Evolutionary conservation across 331 rosid genomes (phyloP).

Genomic region (Acacia pycnantha): DNA sequence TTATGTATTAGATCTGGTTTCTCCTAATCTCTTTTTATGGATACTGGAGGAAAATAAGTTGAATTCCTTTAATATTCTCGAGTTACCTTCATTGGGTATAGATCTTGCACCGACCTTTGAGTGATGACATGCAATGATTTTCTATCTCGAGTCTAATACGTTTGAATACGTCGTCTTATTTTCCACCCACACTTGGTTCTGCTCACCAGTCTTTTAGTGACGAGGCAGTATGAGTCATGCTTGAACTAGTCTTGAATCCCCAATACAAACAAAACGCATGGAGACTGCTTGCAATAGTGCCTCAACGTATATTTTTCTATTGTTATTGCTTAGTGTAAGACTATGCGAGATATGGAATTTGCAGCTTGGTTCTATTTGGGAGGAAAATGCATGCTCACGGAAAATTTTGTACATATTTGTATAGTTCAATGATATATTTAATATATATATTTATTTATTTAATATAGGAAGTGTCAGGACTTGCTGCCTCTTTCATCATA

Average conservation of each 20-base stretch:
- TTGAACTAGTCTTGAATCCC: slow-evolving; percentile 6
- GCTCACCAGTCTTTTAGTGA: not conserved
- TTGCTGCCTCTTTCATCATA: slow-evolving; percentile 6
- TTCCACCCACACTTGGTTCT: not conserved
- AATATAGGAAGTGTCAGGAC: not conserved
- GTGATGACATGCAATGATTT: not conserved
- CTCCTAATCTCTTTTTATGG: not conserved
- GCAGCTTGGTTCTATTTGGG: slow-evolving; percentile 1
- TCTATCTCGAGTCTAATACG: not conserved
- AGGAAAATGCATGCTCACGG: not conserved
- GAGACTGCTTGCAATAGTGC: not conserved
- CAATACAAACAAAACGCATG: not conserved
- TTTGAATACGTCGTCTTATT: slow-evolving; percentile 1
- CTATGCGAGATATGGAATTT: slow-evolving; percentile 4
- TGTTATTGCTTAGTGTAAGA: not conserved
- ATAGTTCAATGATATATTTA: not conserved
- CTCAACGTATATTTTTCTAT: not conserved
- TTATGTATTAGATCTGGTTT: slow-evolving; percentile 38
- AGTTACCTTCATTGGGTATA: slow-evolving; percentile 4
- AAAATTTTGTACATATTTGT: slow-evolving; percentile 4
- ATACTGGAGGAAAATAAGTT: slow-evolving; percentile 20
- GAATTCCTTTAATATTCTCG: not conserved
- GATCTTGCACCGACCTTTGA: slow-evolving; percentile 10
- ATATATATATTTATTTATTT: slow-evolving; percentile 4
- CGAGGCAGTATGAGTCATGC: not conserved